Percentiles rank a stretch among this genome's conserved stretches.
Evolutionary conservation across 352 stramenopile genomes (phyloP).

Genomic region (Phytopythium helicoides): DNA sequence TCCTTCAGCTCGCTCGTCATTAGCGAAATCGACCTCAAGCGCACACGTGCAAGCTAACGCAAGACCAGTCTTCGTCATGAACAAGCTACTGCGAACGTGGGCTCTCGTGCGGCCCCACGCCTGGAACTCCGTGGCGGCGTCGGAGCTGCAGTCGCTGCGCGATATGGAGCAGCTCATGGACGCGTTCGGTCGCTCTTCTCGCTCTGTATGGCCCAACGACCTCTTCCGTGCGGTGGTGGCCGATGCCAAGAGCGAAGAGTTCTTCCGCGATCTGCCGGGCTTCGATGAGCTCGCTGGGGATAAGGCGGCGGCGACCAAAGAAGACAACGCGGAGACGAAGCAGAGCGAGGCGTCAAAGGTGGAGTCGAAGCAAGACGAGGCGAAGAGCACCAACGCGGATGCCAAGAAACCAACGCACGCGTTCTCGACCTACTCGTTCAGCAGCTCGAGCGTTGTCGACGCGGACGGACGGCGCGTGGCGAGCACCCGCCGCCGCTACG

Average conservation of each 20-base stretch:
- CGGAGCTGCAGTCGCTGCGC: constrained; percentile 39
- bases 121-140: constrained; percentile 44
- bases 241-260: constrained; percentile 34
- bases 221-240: constrained; percentile 6
- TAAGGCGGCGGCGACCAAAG: not conserved
- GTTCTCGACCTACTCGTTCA: constrained; percentile 50
- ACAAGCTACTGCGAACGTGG: constrained; percentile 16
- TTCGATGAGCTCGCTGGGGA: not conserved
- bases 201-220: constrained; percentile 17
- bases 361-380: not conserved
- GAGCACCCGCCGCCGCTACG: constrained; percentile 32
- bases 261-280: constrained; percentile 45
- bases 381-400: not conserved
- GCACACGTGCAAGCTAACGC: no score
- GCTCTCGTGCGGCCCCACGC: constrained; percentile 35
- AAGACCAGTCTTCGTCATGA: not conserved
- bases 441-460: constrained; percentile 30
- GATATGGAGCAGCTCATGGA: constrained; percentile 27
- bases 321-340: constrained; percentile 8
- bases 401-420: constrained; percentile 5
- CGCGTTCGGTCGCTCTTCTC: constrained; percentile 14
- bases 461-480: constrained; percentile 27
- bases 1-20: no score
- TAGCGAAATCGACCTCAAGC: no score
- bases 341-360: no score